Evolutionary conservation across 176 grass and related monocot species (phyloP).

Genomic region (Puya raimondii): DNA sequence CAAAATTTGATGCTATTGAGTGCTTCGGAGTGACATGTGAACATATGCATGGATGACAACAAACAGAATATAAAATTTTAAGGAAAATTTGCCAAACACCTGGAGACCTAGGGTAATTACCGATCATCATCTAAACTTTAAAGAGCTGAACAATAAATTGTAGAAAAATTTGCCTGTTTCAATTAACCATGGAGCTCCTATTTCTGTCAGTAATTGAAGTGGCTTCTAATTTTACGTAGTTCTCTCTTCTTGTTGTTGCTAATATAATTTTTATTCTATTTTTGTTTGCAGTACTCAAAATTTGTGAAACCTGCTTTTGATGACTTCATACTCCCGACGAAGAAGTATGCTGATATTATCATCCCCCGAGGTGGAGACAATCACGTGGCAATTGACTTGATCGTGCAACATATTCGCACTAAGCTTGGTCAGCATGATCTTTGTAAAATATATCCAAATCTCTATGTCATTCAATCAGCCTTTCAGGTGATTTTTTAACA

Average conservation of each 20-base stretch:
- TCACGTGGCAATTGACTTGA: constrained; percentile 87
- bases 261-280: background rate
- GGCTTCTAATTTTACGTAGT: background rate
- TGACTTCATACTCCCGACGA: constrained; percentile 81
- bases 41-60: background rate
- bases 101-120: no score
- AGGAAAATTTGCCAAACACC: no score
- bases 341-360: constrained; percentile 97
- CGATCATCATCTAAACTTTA: no score
- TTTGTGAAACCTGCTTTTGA: constrained; percentile 93
- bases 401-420: constrained; percentile 80
- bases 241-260: background rate
- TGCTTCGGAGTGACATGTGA: no score
- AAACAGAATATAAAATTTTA: background rate
- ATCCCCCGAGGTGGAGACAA: constrained; percentile 89
- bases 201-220: no score
- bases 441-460: constrained; percentile 83
- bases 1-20: no score
- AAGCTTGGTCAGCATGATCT: constrained; percentile 89
- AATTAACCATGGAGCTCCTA: no score
- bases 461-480: constrained; percentile 75
- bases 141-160: no score
- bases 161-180: no score
- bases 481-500: constrained; percentile 62
- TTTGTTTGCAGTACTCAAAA: constrained; percentile 55